Conservation (phyloP, 129 eudicot species). For the Sambucus nigra region DNA sequence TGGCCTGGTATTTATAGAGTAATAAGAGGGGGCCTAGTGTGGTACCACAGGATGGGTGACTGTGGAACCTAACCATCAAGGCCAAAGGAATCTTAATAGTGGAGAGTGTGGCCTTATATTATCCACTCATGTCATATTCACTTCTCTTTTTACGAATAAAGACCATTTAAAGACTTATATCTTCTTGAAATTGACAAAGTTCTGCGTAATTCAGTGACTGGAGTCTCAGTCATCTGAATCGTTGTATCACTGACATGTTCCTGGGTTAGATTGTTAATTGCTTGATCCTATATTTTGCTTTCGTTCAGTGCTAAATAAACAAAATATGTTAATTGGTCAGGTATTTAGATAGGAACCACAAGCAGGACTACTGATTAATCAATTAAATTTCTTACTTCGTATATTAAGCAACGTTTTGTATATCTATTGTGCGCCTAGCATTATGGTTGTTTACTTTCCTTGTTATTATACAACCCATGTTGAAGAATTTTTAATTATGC, state of each 20-base stretch:
- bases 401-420: no score
- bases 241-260: not conserved
- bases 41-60: not conserved
- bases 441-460: no score
- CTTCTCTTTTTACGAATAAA: slow-evolving; percentile 10
- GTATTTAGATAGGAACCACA: no score
- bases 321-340: no score
- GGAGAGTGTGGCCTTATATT: slow-evolving; percentile 21
- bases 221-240: not conserved
- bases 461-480: no score
- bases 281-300: no score
- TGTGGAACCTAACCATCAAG: not conserved
- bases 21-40: slow-evolving; percentile 1
- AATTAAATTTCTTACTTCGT: no score
- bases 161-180: not conserved
- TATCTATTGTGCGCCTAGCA: no score
- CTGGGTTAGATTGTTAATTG: no score
- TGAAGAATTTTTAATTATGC: no score
- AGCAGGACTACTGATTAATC: no score
- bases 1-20: slow-evolving; percentile 43
- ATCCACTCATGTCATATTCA: slow-evolving; percentile 27
- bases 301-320: no score
- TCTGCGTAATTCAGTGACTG: not conserved
- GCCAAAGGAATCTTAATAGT: slow-evolving; percentile 31
- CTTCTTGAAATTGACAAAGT: not conserved